These are phyloP conservation scores for Physcomitrellopsis africana DNA, from an alignment of 225 moss, liverwort and hornwort genomes.

Conservation along the genomic window DNA sequence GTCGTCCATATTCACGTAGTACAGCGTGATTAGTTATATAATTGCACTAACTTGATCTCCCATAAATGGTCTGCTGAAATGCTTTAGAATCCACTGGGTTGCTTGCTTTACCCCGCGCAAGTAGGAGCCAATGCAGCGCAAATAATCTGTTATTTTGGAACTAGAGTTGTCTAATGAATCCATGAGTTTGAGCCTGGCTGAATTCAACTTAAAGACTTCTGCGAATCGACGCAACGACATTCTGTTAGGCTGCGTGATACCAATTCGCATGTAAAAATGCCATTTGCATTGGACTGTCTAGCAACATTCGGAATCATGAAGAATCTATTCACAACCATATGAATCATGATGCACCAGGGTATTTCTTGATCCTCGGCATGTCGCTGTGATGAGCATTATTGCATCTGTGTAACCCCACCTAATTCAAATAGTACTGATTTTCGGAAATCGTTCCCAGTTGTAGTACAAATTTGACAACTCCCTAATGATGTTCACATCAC, in stretches of 20 bases:
- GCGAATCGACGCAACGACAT: no score
- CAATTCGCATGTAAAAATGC: no score
- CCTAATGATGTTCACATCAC: no score
- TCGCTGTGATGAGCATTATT: background rate
- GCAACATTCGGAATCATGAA: background rate
- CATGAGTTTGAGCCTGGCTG: background rate
- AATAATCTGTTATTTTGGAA: background rate
- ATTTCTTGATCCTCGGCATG: background rate
- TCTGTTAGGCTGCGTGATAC: no score
- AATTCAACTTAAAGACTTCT: no score
- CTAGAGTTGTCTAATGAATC: background rate
- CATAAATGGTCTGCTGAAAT: no score
- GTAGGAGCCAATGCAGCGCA: rapidly evolving
- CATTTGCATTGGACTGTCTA: no score
- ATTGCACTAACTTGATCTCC: background rate
- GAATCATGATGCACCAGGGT: no score
- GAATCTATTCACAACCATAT: background rate
- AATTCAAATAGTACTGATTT: background rate
- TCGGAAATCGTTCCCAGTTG: background rate
- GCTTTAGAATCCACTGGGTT: no score
- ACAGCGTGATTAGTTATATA: background rate
- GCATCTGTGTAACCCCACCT: background rate
- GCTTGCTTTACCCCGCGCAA: background rate
- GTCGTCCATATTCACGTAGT: background rate
- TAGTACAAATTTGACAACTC: no score